A percentile compares a stretch with the other conserved stretches of the same genome.
Conservation (phyloP, 2,329 filamentous ascomycete genomes). For the Tolypocladium ophioglossoides region DNA sequence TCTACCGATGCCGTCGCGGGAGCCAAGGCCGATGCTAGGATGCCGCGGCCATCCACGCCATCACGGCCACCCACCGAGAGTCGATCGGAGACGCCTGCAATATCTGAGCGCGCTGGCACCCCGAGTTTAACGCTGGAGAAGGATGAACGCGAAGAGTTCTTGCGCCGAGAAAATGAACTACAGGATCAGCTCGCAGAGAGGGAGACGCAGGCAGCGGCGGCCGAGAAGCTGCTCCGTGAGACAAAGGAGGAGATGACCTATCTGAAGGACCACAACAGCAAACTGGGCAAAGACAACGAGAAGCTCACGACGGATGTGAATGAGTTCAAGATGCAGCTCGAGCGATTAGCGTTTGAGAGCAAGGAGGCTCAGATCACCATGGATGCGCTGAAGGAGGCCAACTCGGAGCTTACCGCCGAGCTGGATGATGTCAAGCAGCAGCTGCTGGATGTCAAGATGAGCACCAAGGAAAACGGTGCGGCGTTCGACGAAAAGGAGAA, state of each 20-base stretch:
- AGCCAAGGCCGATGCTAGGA: slow-evolving; percentile 30
- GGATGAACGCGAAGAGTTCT: slow-evolving; percentile 92
- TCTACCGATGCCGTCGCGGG: slow-evolving; percentile 32
- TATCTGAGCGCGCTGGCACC: slow-evolving; percentile 76
- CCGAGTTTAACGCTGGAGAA: slow-evolving; percentile 85
- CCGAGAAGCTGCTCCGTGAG: slow-evolving; percentile 72
- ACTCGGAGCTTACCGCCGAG: slow-evolving; percentile 81
- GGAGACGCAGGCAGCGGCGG: slow-evolving; percentile 68
- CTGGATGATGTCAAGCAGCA: slow-evolving; percentile 95
- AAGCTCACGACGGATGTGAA: slow-evolving; percentile 77
- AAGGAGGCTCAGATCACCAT: slow-evolving; percentile 97
- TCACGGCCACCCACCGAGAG: slow-evolving; percentile 43
- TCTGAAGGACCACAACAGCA: slow-evolving; percentile 76
- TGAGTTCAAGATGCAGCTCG: slow-evolving; percentile 91
- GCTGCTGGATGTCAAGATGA: slow-evolving; percentile 92
- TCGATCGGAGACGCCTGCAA: slow-evolving; percentile 49
- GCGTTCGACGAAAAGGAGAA: slow-evolving; percentile 95
- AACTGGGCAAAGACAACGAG: slow-evolving; percentile 83
- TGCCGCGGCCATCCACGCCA: slow-evolving; percentile 42
- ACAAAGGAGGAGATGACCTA: slow-evolving; percentile 77
- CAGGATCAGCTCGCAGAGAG: slow-evolving; percentile 94
- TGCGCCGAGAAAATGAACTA: slow-evolving; percentile 89
- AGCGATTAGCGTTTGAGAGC: slow-evolving; percentile 89
- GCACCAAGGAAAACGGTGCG: slow-evolving; percentile 82
- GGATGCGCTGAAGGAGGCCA: slow-evolving; percentile 94